Base-by-base conservation (phyloP, 805 yeast genomes). In the Yamadazyma sp. region DNA sequence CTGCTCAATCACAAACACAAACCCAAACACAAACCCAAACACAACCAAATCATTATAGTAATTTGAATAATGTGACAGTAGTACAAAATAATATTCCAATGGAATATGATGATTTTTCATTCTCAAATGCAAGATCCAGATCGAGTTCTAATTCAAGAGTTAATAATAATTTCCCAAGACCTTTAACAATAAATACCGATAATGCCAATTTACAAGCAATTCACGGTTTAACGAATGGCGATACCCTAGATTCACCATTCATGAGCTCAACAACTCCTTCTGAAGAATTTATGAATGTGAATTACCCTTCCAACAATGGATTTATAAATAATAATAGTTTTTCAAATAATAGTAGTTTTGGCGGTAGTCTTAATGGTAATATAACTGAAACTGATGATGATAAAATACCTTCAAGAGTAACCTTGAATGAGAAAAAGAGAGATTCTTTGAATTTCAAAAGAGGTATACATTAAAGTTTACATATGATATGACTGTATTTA, bases 391-490 rank as follows among this genome's bases (percentile, higher is more conserved):
- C 30, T 14, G 49, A 48, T 38, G 47, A 45, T 52, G 52, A 26
- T 24, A 16, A 9, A 39, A 47, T 62, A 34, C 63, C 65, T 9
- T 39, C 51, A 10, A 64, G 60, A 39, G 53, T 56, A 31, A 59
- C 60, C 26, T 50, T 66, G 38, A 63, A 68, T 44, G 73, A 68
- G 36, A 67, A 65, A 53, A 68, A 68, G 52, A 52, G 73, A 40
- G 73, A 68, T 31, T 62, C 69, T 17, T 57, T 68, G 43, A 67
- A 65, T 42, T 45, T 68, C 49, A 68, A 68, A 37, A 54, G 73
- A 51, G 73, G 73, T 21, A 68, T 67, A 19, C 69, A 58, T 45
- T 67, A 50, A 40, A 15, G n/a, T 18, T 14, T 19, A 15, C 9
- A 23, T 23, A 12, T 10, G 12, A 8, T 14, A 26, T 13, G 29